Percentiles rank a stretch among this genome's conserved stretches.
Conservation (phyloP, 2,329 filamentous ascomycete genomes). For the Monilinia laxa region DNA sequence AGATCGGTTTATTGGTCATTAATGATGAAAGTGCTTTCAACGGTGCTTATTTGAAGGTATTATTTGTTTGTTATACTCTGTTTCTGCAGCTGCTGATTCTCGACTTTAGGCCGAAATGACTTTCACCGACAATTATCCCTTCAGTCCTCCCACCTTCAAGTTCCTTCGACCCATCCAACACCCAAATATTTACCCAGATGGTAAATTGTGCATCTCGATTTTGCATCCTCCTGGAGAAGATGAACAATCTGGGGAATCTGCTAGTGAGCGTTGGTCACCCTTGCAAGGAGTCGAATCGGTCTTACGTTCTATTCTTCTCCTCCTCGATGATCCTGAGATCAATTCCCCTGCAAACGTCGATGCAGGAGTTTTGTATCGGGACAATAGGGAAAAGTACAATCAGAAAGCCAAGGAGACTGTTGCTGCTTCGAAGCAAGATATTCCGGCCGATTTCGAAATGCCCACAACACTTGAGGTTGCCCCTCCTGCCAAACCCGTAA, state of each 20-base stretch:
- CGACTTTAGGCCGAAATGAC: conserved; percentile 70
- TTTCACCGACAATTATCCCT: conserved; percentile 88
- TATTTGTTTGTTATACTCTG: conserved; percentile 23
- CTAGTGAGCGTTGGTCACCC: conserved; percentile 91
- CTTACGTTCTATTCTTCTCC: conserved; percentile 83
- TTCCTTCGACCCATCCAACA: conserved; percentile 81
- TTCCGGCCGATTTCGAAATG: conserved; percentile 78
- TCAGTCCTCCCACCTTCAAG: conserved; percentile 82
- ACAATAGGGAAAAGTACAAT: conserved; percentile 69
- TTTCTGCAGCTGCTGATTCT: conserved; percentile 12
- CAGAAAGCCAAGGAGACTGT: conserved; percentile 67
- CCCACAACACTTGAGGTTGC: conserved; percentile 68
- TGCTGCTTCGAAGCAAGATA: conserved; percentile 71
- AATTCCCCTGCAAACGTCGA: conserved; percentile 94
- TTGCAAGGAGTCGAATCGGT: conserved; percentile 94
- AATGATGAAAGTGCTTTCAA: conserved; percentile 91
- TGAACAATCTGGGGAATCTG: conserved; percentile 84
- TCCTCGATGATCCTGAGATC: conserved; percentile 92
- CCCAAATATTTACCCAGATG: conserved; percentile 90
- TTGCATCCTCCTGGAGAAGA: conserved; percentile 91
- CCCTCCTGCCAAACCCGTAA: conserved; percentile 61
- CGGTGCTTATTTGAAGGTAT: conserved; percentile 81
- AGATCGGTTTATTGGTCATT: conserved; percentile 83
- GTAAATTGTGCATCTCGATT: conserved; percentile 93
- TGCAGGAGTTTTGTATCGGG: conserved; percentile 81